A percentile compares a stretch with the other conserved stretches of the same genome.
phyloP scores from a whole-genome alignment of 2,329 filamentous ascomycete species.

The Aspergillus novoparasiticus region DNA sequence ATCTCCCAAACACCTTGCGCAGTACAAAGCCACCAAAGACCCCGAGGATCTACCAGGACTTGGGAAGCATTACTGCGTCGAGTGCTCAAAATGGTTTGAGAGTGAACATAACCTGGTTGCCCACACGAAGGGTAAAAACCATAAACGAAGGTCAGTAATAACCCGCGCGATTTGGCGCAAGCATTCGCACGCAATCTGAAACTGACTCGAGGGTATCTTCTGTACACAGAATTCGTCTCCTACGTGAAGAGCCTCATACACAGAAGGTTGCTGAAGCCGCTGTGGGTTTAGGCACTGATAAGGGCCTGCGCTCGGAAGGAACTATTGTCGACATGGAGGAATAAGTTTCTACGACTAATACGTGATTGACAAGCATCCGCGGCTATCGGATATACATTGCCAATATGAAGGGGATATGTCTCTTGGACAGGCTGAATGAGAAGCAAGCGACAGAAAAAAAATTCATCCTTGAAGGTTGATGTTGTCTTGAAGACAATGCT shows the following conservation, averaged over 20 bases:
- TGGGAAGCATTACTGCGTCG: constrained; percentile 82
- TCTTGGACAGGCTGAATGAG: background rate
- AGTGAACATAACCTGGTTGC: constrained; percentile 72
- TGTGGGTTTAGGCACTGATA: constrained; percentile 70
- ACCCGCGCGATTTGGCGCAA: background rate
- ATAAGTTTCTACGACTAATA: constrained; percentile 19
- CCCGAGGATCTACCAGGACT: constrained; percentile 85
- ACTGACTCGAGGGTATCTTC: constrained; percentile 12
- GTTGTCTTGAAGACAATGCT: constrained; percentile 17
- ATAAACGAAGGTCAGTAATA: constrained; percentile 74
- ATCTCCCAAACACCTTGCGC: constrained; percentile 75
- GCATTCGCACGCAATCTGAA: constrained; percentile 1
- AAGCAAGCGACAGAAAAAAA: constrained; percentile 1
- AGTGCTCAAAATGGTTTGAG: constrained; percentile 97
- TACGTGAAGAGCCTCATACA: constrained; percentile 82
- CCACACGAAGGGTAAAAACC: constrained; percentile 85
- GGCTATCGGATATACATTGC: background rate
- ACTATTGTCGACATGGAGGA: constrained; percentile 47
- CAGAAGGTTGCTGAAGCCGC: constrained; percentile 85
- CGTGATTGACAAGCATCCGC: background rate
- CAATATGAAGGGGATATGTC: constrained; percentile 7
- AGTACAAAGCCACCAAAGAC: constrained; percentile 77
- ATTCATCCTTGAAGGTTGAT: constrained; percentile 2
- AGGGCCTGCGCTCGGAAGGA: constrained; percentile 52
- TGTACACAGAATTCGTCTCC: constrained; percentile 68